Base-by-base conservation (phyloP, 768 basidiomycete species). In the Jaapia argillacea region DNA sequence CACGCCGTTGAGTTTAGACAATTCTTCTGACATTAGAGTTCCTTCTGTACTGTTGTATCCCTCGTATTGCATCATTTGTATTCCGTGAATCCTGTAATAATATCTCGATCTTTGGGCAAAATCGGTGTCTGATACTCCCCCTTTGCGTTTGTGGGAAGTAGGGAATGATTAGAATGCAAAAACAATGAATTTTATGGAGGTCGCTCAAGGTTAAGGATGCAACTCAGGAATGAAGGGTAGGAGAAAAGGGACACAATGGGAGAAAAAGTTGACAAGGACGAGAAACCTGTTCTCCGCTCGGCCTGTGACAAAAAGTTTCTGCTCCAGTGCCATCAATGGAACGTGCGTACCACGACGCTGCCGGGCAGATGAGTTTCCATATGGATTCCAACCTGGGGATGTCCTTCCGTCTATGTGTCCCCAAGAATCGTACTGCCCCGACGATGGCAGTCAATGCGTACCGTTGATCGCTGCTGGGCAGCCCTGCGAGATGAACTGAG, bases 291-390 rank as follows among this genome's bases (percentile, higher is more conserved):
- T 3, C 70, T 79, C 1, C 75, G 74, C 55, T 73, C 75, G 24
- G 77, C 81, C 52, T 85, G 82, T 58, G 67, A 69, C 47, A 69
- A 68, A 64, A 37, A 68, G 69, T 1, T 83, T 76, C 56, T 84
- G 82, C 56, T 64, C 71, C 13, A 58, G 57, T 1, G 45, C 61
- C 38, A 37, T 27, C 36, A 54, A 64, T 39, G 67, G 71, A 5
- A 70, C 70, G 5, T 85, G 81, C 55, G 59, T 66, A 20, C 63
- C 68, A 4, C 71, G 72, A 36, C 66, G 64, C 4, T 84, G 81
- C 56, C 63, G 80, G 21, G 64, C 69, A 33, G 81, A 83, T 53
- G 71, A 75, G 49, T 82, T 72, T 51, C 75, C 76, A 1, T 77
- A 73, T 45, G 74, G 72, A 31, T 78, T 65, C 54, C 54, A 47